Evolutionary conservation across 345 rosid species (phyloP), one percentile per base, ranked within the genome.

Genomic region (Trapa incisa): DNA sequence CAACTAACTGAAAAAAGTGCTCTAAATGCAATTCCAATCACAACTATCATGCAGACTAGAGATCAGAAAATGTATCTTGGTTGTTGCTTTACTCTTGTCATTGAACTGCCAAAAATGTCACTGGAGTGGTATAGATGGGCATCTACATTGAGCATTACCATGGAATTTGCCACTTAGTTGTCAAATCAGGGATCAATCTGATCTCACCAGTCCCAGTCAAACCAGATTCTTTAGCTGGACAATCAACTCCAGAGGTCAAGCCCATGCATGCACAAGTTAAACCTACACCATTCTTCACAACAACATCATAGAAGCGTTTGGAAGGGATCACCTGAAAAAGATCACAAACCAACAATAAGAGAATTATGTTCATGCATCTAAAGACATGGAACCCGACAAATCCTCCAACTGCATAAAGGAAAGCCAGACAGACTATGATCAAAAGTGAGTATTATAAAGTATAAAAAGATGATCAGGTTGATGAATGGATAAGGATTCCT

Each of bases 171-270:
- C 67, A 71, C 72, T 72, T 83, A 38, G 97, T 91, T 37, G 87
- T 79, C 71, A 94, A 73, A 83, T 94, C 96, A 66, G 97, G 96
- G 68, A 94, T 81, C 70, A 94, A 66, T 79, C 97, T 88, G 73
- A 91, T 79, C 87, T 94, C 99, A 64, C 99, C 97, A 42, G 82
- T 85, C 61, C 85, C 91, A 0, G 89, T 83, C 68, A 94, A 78
- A 65, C 85, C 81, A 69, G 89, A 81, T 65, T 73, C 92, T 67
- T 75, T 86, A 22, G 96, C 97, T n/a, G 96, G 91, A 72, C 81
- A 80, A 91, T 94, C 99, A 74, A 75, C 50, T 78, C 57, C 70
- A 70, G 99, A 94, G 70, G 72, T 54, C 96, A 91, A 88, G 70
- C 78, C 99, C 99, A 94, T 94, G 56, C 80, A 50, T 4, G 89